These are phyloP conservation scores for Crithidia mellificae DNA, from an alignment of 208 protist species.

Conservation along the genomic window DNA sequence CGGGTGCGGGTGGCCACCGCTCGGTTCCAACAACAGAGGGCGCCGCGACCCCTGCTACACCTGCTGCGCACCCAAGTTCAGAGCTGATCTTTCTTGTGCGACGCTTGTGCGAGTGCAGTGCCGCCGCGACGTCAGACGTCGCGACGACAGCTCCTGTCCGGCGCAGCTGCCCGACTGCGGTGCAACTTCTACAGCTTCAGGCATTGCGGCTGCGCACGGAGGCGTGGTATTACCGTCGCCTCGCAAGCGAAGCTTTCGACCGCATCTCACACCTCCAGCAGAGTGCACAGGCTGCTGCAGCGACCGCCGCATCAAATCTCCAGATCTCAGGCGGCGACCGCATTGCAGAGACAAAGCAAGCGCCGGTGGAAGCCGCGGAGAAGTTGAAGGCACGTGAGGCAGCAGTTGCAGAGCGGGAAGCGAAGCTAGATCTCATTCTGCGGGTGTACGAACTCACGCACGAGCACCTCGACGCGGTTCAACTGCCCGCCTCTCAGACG, in stretches of 20 bases:
- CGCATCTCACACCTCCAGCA: conserved; percentile 15
- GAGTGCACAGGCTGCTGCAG: not conserved
- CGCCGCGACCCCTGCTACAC: not conserved
- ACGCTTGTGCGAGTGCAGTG: conserved; percentile 28
- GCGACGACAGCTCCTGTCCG: not conserved
- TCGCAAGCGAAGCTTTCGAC: conserved; percentile 50
- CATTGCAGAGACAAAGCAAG: not conserved
- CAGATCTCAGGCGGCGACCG: not conserved
- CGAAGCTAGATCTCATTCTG: conserved; percentile 70
- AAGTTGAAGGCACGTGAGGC: conserved; percentile 24
- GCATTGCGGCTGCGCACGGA: conserved; percentile 68
- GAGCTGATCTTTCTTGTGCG: conserved; percentile 42
- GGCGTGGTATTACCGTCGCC: conserved; percentile 52
- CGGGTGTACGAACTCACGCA: conserved; percentile 82
- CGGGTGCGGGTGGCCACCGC: not conserved
- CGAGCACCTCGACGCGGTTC: conserved; percentile 67
- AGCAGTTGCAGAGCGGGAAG: conserved; percentile 56
- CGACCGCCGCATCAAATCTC: not conserved
- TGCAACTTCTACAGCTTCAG: conserved; percentile 70
- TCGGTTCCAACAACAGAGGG: not conserved
- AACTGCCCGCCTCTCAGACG: conserved; percentile 8
- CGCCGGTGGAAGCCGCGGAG: not conserved
- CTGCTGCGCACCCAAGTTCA: conserved; percentile 17
- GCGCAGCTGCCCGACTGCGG: conserved; percentile 34
- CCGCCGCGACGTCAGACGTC: not conserved